These are phyloP conservation scores for Aureococcus anophagefferens DNA, from an alignment of 108 stramenopile genomes.

Conservation along the genomic window DNA sequence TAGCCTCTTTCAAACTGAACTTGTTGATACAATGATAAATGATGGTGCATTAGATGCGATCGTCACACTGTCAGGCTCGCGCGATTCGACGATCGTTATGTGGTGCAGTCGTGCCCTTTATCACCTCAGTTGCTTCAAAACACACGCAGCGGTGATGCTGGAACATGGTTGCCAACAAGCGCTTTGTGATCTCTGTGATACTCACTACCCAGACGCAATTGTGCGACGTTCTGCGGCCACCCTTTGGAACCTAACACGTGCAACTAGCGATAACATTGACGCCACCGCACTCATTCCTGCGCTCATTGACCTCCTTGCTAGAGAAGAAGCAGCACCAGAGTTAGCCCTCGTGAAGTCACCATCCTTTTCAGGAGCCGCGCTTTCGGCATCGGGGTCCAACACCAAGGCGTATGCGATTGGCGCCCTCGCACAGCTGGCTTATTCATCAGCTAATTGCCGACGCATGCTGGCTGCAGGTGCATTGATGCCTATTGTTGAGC, in stretches of 20 bases:
- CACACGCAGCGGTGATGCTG: too few species aligned
- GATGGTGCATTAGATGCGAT: too few species aligned
- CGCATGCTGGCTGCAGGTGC: conserved; percentile 2
- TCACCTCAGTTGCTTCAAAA: too few species aligned
- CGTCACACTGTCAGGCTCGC: too few species aligned
- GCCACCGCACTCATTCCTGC: conserved; percentile 1
- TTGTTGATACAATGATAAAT: too few species aligned
- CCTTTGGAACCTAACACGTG: conserved; percentile 10
- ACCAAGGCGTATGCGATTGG: conserved; percentile 11
- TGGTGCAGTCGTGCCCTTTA: too few species aligned
- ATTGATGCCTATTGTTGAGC: conserved; percentile 2
- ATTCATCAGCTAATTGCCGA: conserved; percentile 1
- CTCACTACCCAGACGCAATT: neutral
- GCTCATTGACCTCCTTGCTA: conserved; percentile 8
- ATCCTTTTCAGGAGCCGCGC: too few species aligned
- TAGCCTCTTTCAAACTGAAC: conserved; percentile 8
- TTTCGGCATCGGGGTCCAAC: too few species aligned
- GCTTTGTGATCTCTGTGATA: neutral
- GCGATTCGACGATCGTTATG: too few species aligned
- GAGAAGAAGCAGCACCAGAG: neutral
- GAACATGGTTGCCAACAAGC: conserved; percentile 3
- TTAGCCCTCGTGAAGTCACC: too few species aligned
- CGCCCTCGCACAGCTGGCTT: conserved; percentile 14
- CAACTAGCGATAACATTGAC: neutral
- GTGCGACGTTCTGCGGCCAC: conserved; percentile 5